Evolutionary conservation across 768 basidiomycete genomes (phyloP), one percentile per base, ranked within the genome.

Genomic region (Chalciporus piperatus): DNA sequence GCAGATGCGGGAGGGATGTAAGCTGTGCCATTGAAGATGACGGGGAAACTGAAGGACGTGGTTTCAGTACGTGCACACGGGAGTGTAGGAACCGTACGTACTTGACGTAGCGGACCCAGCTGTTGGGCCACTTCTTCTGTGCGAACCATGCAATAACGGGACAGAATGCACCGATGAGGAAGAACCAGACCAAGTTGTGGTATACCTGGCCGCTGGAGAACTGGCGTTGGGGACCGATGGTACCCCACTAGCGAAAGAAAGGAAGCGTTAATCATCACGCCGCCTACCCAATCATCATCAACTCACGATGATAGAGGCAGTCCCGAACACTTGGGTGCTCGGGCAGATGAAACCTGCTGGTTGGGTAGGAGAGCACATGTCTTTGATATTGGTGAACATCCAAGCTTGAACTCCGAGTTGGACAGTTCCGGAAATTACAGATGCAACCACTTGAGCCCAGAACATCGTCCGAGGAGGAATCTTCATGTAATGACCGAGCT

Each of bases 151-250:
- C 75, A 45, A 77, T 50, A 52, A 82, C 49, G 0, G 90, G 91
- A 41, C 79, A 75, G 46, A 83, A 27, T 43, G 83, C 77, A 10
- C 92, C 92, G 48, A 87, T 55, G 46, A 90, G 78, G 86, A 93
- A 93, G 74, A 90, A 92, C 71, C 84, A 83, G 17, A 81, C 63
- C 28, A 91, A 74, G 52, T 65, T 69, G 56, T 83, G 75, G 69
- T 85, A 87, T 23, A 85, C 70, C 61, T 84, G 81, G 17, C 88
- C 88, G 19, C 70, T 55, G 3, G 81, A 87, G 76, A 87, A 92
- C 60, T 84, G 84, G 10, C 84, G 76, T n/a, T 74, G 75, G 25
- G 90, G 91, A 9, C 90, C 89, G 51, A 92, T 89, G 48, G 89
- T 87, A 60, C 91, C 87, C 84, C 83, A 89, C 63, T 64, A 30